Conservation (phyloP, 73 alveolate genomes). For the Tetrahymena malaccensis region DNA sequence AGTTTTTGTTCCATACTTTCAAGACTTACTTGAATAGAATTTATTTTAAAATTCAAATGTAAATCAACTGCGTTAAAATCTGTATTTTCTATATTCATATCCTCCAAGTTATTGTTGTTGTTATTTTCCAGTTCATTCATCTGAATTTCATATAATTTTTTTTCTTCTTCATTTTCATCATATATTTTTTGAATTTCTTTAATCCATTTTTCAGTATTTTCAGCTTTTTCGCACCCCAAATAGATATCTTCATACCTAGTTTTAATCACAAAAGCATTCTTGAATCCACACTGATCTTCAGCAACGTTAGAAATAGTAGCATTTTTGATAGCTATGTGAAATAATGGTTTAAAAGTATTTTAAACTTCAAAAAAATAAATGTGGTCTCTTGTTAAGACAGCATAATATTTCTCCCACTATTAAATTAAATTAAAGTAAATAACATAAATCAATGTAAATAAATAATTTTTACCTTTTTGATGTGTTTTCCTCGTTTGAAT, state of each 20-base stretch:
- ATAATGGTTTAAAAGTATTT: not conserved
- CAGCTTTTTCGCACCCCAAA: not conserved
- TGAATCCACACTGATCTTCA: not conserved
- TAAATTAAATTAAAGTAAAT: not conserved
- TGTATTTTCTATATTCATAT: not conserved
- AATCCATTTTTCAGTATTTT: not conserved
- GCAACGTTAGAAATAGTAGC: not conserved
- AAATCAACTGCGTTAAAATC: not conserved
- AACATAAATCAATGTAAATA: not conserved
- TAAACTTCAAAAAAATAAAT: not conserved
- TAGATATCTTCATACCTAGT: not conserved
- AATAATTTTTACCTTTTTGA: not conserved
- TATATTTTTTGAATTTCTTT: not conserved
- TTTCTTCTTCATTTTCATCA: not conserved
- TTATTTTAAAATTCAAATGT: not conserved
- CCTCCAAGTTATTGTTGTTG: not conserved
- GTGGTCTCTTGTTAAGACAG: not conserved
- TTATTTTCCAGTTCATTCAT: not conserved
- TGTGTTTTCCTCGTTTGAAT: not conserved
- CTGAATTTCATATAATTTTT: not conserved
- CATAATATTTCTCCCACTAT: not conserved
- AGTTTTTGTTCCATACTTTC: not conserved
- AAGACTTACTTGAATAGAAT: not conserved
- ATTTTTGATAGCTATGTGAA: not conserved
- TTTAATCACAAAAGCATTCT: not conserved